Evolutionary conservation across 2,329 filamentous ascomycete species (phyloP), one percentile per base, ranked within the genome.

Genomic region (Fusarium chaquense): DNA sequence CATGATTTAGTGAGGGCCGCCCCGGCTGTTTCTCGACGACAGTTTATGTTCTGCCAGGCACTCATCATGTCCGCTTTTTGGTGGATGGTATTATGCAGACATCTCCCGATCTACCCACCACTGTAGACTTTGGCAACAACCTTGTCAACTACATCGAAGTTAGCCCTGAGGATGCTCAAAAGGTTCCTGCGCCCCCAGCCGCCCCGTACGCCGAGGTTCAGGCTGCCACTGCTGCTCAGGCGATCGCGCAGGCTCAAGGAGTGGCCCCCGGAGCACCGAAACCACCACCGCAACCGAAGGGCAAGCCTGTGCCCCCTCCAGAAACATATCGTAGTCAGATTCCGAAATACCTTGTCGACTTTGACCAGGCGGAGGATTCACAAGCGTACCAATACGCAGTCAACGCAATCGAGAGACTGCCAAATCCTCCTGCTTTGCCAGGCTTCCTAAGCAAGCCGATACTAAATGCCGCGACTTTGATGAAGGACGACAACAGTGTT

Each of bases 131-230:
- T 79, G 97, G 94, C 70, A 98, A 98, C 82, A 97, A 97, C 77
- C 85, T 99, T 20, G 95, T 99, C 81, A 99, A 99, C 81, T 99
- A 98, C 78, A 93, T 99, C 76, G 96, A 99, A 82, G 92, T 98
- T 67, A 93, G 87, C 74, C 89, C 93, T 36, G 91, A 94, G 58
- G 91, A 94, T 75, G 81, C 90, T 32, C 69, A 74, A 24, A 70
- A 79, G 49, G 26, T 73, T 22, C 68, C 78, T 24, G 72, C 76
- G 7, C 77, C 76, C 45, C 76, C 79, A 18, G 73, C 75, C 16
- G 73, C 79, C 43, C 76, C 80, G 18, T 70, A 78, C 18, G 80
- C 60, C 11, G 58, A 61, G 30, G 60, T 62, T 13, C 57, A 64
- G 12, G 44, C 63, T 26, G 69, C 65, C 9, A 32, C 44, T 20